Percentiles rank a stretch among this genome's conserved stretches.
These are phyloP conservation scores for Corinectria fuckeliana DNA, from an alignment of 2,329 filamentous ascomycete genomes.

Conservation along the genomic window DNA sequence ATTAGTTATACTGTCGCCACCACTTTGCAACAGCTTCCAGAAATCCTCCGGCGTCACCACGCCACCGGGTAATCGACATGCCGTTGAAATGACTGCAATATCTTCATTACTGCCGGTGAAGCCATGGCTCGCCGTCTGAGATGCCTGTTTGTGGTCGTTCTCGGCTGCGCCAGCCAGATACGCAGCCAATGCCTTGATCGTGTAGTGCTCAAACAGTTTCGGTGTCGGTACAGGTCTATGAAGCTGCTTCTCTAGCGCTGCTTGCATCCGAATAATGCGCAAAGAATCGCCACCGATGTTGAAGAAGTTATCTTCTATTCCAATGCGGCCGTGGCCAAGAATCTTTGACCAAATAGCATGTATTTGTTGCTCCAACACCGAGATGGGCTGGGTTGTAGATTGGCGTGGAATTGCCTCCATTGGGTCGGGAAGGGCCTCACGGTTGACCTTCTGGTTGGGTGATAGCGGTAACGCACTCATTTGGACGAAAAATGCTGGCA, in stretches of 20 bases:
- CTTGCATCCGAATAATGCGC: not conserved
- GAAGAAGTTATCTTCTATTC: not conserved
- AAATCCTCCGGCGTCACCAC: not conserved
- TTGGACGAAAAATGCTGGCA: not conserved
- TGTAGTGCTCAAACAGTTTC: not conserved
- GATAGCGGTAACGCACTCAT: not conserved
- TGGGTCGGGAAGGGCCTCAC: not conserved
- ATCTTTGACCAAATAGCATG: not conserved
- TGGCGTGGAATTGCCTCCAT: not conserved
- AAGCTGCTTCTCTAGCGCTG: not conserved
- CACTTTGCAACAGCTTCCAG: not conserved
- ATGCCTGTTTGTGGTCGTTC: too few species aligned
- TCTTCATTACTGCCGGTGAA: not conserved
- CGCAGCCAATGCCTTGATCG: not conserved
- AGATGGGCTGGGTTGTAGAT: not conserved
- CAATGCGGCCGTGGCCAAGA: not conserved
- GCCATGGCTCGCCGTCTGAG: not conserved
- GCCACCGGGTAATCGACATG: not conserved
- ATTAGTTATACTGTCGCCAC: not conserved
- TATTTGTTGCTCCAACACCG: not conserved
- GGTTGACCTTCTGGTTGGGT: not conserved
- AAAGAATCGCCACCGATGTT: not conserved
- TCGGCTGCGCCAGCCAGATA: not conserved
- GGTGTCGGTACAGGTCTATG: not conserved
- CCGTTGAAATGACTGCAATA: not conserved